phyloP scores from a whole-genome alignment of 768 basidiomycete genomes.

The Pholiota microspora region DNA sequence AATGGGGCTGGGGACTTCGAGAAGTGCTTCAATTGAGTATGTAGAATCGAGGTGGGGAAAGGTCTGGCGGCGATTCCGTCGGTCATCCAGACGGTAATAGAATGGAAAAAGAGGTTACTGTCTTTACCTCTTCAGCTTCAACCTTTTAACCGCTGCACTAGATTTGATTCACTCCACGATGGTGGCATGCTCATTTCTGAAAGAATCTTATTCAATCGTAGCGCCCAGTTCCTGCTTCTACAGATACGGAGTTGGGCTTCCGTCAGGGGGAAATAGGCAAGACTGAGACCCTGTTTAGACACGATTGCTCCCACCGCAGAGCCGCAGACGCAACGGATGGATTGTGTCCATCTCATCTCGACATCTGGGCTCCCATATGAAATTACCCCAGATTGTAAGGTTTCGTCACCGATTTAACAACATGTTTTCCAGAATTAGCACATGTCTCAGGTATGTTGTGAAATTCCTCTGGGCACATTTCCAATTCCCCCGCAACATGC shows the following conservation, averaged over 20 bases:
- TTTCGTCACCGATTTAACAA: too few relatives aligned
- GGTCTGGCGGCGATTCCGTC: not conserved
- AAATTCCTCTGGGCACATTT: not conserved
- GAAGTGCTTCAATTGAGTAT: constrained; percentile 37
- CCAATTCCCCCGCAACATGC: not conserved
- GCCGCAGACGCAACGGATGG: not conserved
- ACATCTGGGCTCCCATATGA: too few relatives aligned
- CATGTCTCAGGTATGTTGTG: not conserved
- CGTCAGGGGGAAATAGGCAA: too few relatives aligned
- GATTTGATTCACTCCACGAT: too few relatives aligned
- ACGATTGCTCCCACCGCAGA: not conserved
- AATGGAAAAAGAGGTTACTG: not conserved
- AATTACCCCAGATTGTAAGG: too few relatives aligned
- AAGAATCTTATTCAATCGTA: too few relatives aligned
- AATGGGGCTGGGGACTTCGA: constrained; percentile 74
- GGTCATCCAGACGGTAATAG: not conserved
- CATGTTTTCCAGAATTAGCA: too few relatives aligned
- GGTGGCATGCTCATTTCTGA: too few relatives aligned
- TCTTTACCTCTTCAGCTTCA: too few relatives aligned
- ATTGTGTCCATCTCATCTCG: not conserved
- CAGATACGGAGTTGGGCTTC: too few relatives aligned
- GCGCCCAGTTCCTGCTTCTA: too few relatives aligned
- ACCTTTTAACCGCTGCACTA: not conserved
- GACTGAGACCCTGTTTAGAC: too few relatives aligned
- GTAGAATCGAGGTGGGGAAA: not conserved